These are phyloP conservation scores for Pestalotiopsis sp. DNA, from an alignment of 2,329 filamentous ascomycete species.

Conservation along the genomic window DNA sequence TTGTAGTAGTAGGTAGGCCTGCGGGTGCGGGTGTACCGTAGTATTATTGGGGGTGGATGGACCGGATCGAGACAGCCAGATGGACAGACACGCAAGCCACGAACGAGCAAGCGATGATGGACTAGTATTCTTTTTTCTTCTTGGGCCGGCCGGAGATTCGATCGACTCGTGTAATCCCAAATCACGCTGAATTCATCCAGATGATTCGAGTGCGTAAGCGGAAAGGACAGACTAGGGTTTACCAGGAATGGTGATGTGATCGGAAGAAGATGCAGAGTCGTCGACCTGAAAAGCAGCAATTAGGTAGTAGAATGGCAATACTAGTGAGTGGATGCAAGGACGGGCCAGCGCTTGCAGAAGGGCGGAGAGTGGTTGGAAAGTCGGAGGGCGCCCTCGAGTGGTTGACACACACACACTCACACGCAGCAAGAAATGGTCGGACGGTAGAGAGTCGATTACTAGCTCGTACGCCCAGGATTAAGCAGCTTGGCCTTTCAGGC, in stretches of 20 bases:
- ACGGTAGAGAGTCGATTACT: constrained; percentile 12
- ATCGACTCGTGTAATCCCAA: constrained; percentile 6
- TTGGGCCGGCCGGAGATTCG: constrained; percentile 2
- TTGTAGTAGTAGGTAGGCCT: neutral
- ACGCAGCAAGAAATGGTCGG: neutral
- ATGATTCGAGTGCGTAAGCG: constrained; percentile 3
- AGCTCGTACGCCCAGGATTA: constrained; percentile 20
- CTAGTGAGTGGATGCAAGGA: constrained; percentile 27
- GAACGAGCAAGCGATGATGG: neutral
- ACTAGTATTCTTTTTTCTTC: neutral
- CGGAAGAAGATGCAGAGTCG: neutral
- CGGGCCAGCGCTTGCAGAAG: constrained; percentile 31
- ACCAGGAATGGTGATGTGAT: constrained; percentile 8
- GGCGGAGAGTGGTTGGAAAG: constrained; percentile 24
- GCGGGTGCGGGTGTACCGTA: neutral
- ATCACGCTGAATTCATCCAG: neutral
- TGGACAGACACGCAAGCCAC: constrained; percentile 1
- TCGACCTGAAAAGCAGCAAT: neutral
- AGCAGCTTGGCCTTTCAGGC: constrained; percentile 13
- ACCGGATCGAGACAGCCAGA: neutral
- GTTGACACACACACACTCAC: neutral
- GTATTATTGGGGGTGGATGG: neutral
- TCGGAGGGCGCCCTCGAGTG: constrained; percentile 5
- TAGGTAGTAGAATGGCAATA: constrained; percentile 12
- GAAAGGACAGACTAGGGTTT: constrained; percentile 17